Base-by-base conservation (phyloP, 805 yeast genomes). In the Wickerhamiella cacticola region DNA sequence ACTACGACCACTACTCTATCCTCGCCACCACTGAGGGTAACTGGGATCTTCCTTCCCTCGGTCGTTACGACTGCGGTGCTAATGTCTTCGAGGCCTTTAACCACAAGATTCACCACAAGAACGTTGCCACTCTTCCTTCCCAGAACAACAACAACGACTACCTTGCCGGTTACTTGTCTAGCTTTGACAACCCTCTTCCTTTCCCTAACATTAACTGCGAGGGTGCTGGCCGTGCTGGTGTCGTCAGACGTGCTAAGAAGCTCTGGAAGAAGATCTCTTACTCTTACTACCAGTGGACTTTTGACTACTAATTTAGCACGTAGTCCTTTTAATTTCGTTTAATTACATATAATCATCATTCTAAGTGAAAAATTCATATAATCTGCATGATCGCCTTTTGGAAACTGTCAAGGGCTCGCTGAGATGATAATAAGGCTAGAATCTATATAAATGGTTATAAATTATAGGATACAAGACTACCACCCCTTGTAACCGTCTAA, bases 1-100 rank as follows among this genome's bases (percentile, higher is more conserved):
- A 63, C 66, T 74, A 74, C 63, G 68, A 71, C 60, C 78, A 74
- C 59, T 74, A 72, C 67, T 68, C 76, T 29, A 68, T 69, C 57
- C 52, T 73, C 44, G 64, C 78, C n/a, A 56, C 76, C 31, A 67
- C 70, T 42, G 67, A 70, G 62, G 74, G 70, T 48, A 73, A 73
- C 69, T 74, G 70, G 73, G 69, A 64, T 50, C 67, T 74, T 49
- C 68, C 70, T 34, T 61, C 68, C 50, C 66, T 74, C 51, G 78
- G 78, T 45, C 70, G 78, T 56, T 63, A 66, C 56, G 77, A 74
- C 59, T 68, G 68, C 53, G 66, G 63, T 46, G 75, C 78, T 43
- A 74, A 74, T 55, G 73, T 73, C 23, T 72, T 72, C 61, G 50
- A 62, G 44, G 19, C 65, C 22, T 65, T 72, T 51, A 74, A 75